Conservation (phyloP, 495 filamentous ascomycete species). For the Neurospora pannonica region DNA sequence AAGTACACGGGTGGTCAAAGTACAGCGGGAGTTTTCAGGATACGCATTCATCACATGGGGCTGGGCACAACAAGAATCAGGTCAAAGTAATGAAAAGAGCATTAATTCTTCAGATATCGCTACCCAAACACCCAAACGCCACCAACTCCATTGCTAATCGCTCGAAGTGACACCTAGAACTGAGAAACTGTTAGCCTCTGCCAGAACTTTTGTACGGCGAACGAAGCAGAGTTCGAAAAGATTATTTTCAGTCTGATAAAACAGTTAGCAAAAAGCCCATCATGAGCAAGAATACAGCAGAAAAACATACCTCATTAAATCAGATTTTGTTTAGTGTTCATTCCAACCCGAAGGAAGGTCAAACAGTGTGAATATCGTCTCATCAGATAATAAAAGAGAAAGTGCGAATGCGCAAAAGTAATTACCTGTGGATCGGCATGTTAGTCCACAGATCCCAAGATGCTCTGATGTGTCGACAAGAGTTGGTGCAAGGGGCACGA, state of each 20-base stretch:
- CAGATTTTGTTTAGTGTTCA: slow-evolving; percentile 91
- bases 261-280: slow-evolving; percentile 31
- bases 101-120: not conserved
- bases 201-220: slow-evolving; percentile 15
- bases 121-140: not conserved
- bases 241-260: slow-evolving; percentile 26
- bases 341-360: slow-evolving; percentile 58
- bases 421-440: slow-evolving; percentile 35
- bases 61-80: not conserved
- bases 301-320: slow-evolving; percentile 87
- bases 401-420: slow-evolving; percentile 9
- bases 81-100: not conserved
- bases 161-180: slow-evolving; percentile 1
- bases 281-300: not conserved
- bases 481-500: slow-evolving; percentile 26
- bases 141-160: not conserved
- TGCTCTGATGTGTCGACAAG: slow-evolving; percentile 1
- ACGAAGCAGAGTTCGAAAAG: slow-evolving; percentile 5
- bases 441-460: slow-evolving; percentile 21
- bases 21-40: not conserved
- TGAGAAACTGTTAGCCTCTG: not conserved
- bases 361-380: slow-evolving; percentile 94
- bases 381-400: slow-evolving; percentile 30
- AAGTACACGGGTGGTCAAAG: not conserved
- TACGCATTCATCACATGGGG: not conserved